phyloP scores from a whole-genome alignment of 306 rosid species.

The Trichosanthes cucumerina region DNA sequence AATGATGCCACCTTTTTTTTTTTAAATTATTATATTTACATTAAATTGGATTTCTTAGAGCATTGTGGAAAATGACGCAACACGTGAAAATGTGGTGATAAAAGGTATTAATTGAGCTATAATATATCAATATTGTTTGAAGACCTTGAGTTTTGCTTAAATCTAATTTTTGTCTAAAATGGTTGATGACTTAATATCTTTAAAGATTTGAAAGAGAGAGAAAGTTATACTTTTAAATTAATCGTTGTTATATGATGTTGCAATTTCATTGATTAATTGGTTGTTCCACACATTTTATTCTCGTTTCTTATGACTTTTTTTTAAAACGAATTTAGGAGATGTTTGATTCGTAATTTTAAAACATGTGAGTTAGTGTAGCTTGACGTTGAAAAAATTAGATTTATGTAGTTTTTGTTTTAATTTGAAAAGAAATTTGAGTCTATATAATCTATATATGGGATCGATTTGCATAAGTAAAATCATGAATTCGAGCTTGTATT shows the following conservation, averaged over 20 bases:
- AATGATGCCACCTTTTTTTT: background rate
- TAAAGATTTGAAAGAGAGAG: background rate
- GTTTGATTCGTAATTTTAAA: background rate
- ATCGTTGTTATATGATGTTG: background rate
- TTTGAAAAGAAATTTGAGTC: too few species aligned
- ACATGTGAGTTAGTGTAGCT: too few species aligned
- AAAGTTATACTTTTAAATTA: background rate
- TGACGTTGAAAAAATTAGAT: too few species aligned
- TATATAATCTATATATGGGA: too few species aligned
- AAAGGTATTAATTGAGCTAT: background rate
- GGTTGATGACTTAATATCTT: background rate
- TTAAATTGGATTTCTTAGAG: background rate
- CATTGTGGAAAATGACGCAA: constrained; percentile 4
- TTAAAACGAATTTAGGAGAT: too few species aligned
- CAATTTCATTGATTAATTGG: background rate
- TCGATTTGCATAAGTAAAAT: too few species aligned
- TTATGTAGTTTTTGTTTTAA: too few species aligned
- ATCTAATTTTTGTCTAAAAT: background rate
- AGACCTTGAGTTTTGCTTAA: background rate
- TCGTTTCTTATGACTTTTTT: background rate
- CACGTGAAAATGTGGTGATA: background rate
- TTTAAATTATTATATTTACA: background rate
- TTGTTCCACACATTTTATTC: background rate
- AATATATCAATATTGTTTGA: background rate
- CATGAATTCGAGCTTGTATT: too few species aligned